Conservation (phyloP, 495 filamentous ascomycete species). For the Xylaria scruposa region DNA sequence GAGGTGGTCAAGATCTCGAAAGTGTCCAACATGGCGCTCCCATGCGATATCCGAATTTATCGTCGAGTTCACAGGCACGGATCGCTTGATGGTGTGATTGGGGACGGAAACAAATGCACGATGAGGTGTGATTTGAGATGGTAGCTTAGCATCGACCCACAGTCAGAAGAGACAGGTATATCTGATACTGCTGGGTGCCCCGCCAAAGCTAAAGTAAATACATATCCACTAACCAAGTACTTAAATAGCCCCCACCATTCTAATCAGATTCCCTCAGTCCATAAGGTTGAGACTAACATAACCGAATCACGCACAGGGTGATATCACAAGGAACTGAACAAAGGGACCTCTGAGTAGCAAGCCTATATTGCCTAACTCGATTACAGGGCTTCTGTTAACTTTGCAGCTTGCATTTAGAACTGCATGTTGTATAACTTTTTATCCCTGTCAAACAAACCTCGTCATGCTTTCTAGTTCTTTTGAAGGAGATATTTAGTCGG, state of each 20-base stretch:
- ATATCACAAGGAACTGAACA: no score
- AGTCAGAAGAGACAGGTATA: not conserved
- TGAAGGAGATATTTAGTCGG: no score
- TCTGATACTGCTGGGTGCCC: not conserved
- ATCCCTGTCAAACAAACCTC: no score
- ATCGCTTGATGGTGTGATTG: slow-evolving; percentile 11
- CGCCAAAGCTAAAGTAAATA: not conserved
- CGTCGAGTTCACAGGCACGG: not conserved
- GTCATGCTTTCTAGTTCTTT: no score
- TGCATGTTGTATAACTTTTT: no score
- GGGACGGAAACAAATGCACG: slow-evolving; percentile 23
- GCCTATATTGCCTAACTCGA: no score
- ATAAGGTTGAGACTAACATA: not conserved
- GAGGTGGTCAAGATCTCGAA: slow-evolving; percentile 97
- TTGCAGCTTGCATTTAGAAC: no score
- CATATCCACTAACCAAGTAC: not conserved
- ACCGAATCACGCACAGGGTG: no score
- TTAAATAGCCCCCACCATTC: not conserved
- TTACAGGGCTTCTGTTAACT: no score
- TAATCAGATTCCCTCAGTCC: no score
- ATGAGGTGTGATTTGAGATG: slow-evolving; percentile 24
- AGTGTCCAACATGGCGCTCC: slow-evolving; percentile 77
- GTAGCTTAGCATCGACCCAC: slow-evolving; percentile 5
- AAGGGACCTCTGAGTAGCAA: no score
- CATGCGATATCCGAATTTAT: not conserved